Conservation (phyloP, 805 yeast species). For the Hanseniaspora clermontiae region DNA sequence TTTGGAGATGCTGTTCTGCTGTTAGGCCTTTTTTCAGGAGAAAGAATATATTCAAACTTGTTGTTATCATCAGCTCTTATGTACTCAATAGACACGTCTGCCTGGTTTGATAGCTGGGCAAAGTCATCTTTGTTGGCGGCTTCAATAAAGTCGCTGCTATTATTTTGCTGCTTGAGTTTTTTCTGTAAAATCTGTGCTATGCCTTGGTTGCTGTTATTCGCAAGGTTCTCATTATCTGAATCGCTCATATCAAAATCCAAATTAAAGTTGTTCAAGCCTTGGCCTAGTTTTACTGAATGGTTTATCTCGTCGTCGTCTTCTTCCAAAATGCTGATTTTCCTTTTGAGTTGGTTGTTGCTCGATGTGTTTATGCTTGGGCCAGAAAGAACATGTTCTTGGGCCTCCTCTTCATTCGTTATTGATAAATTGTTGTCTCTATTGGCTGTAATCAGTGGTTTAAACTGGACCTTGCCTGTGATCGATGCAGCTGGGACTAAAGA, state of each 20-base stretch:
- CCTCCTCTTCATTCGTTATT: constrained; percentile 4
- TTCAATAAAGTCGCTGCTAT: neutral
- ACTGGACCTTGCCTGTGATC: constrained; percentile 4
- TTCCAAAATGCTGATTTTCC: neutral
- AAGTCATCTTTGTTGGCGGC: neutral
- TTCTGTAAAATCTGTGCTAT: neutral
- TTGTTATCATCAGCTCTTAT: constrained; percentile 4
- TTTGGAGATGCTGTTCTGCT: neutral
- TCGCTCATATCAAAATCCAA: constrained; percentile 5
- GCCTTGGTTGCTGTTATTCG: neutral
- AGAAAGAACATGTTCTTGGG: neutral
- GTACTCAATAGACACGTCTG: constrained; percentile 7
- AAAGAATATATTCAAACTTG: neutral
- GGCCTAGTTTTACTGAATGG: neutral
- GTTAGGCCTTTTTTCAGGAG: constrained; percentile 7
- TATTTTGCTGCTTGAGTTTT: neutral
- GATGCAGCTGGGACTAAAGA: constrained; percentile 12
- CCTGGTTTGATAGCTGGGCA: neutral
- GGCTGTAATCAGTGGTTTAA: neutral
- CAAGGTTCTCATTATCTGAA: neutral
- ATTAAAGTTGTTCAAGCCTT: neutral
- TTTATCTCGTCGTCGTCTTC: neutral
- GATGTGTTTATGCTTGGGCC: neutral
- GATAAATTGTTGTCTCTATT: neutral
- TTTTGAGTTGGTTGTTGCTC: constrained; percentile 1